Evolutionary conservation across 192 early-diverging fungal genomes (phyloP).

Genomic region (Pilaira anomala): DNA sequence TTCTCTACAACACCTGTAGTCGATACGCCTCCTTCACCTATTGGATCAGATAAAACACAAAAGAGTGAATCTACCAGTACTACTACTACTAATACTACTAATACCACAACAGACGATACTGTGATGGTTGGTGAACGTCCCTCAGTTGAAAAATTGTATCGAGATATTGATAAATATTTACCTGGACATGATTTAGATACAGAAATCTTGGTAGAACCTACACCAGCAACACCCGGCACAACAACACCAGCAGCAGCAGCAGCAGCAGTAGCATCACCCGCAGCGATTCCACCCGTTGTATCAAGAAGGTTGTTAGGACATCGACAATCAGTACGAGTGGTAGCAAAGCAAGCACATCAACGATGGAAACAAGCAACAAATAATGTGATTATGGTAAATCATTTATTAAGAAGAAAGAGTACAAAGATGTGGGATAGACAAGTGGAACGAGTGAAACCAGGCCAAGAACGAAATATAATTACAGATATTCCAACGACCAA

Average conservation of each 20-base stretch:
- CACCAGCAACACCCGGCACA: no score
- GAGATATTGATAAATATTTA: constrained; percentile 65
- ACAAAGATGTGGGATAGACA: constrained; percentile 49
- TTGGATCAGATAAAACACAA: not conserved
- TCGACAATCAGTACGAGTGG: constrained; percentile 45
- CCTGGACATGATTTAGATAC: constrained; percentile 71
- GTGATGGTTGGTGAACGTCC: constrained; percentile 57
- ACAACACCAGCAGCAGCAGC: no score
- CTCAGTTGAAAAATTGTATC: constrained; percentile 59
- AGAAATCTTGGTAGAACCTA: constrained; percentile 34
- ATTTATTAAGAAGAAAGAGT: constrained; percentile 33
- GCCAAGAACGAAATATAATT: constrained; percentile 4
- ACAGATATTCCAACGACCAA: constrained; percentile 25
- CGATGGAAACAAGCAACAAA: constrained; percentile 21
- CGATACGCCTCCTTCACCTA: not conserved
- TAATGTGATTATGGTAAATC: constrained; percentile 18
- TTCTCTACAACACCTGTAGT: not conserved
- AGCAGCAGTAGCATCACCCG: constrained; percentile 19
- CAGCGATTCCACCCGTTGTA: constrained; percentile 23
- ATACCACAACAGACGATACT: not conserved
- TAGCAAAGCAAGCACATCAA: constrained; percentile 39
- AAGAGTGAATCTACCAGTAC: not conserved
- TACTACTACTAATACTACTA: not conserved
- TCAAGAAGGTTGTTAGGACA: constrained; percentile 20
- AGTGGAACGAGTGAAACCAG: constrained; percentile 43